Base-by-base conservation (phyloP, 768 basidiomycete species). In the Leccinum aurantiacum region DNA sequence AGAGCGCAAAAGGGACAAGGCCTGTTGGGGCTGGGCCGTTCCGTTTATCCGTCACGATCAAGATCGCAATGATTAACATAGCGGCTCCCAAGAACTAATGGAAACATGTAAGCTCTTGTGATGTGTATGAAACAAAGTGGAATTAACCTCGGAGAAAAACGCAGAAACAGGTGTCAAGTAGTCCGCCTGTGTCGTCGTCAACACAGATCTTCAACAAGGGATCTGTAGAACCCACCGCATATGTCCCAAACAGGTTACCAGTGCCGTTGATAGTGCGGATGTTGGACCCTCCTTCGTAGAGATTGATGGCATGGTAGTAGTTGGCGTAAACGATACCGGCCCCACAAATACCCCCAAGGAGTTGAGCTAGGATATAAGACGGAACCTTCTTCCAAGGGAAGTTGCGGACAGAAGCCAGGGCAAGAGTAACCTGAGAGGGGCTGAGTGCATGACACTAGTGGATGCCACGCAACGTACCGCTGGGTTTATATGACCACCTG, bases 351-450 rank as follows among this genome's bases (percentile, higher is more conserved):
- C 74, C 87, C 22, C 88, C 89, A 53, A 89, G 69, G 19, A 87
- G 59, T 69, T 90, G 89, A 0, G 86, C 81, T 53, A 84, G 67
- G 50, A 89, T 81, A 69, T 85, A 91, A 22, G 65, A 79, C 0
- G 91, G 91, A 0, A 91, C 91, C 69, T 93, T 93, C 64, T 79
- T 80, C 87, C 89, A 89, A 0, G 91, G 89, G 73, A 93, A 92
- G 50, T 79, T 80, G 62, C 91, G 84, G 71, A 85, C 85, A 3
- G 83, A 77, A 4, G 88, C 89, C 49, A 91, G 67, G 14, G 84
- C 80, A 53, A 93, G 72, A 17, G 91, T 93, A 25, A 92, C 79
- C 86, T 88, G 24, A 31, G 4, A 9, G n/a, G n/a, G 27, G 37
- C 27, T 69, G n/a, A 66, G 56, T 17, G 19, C 10, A 33, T 7